These are phyloP conservation scores for Colletotrichum scovillei DNA, from an alignment of 2,329 filamentous ascomycete genomes.

Conservation along the genomic window DNA sequence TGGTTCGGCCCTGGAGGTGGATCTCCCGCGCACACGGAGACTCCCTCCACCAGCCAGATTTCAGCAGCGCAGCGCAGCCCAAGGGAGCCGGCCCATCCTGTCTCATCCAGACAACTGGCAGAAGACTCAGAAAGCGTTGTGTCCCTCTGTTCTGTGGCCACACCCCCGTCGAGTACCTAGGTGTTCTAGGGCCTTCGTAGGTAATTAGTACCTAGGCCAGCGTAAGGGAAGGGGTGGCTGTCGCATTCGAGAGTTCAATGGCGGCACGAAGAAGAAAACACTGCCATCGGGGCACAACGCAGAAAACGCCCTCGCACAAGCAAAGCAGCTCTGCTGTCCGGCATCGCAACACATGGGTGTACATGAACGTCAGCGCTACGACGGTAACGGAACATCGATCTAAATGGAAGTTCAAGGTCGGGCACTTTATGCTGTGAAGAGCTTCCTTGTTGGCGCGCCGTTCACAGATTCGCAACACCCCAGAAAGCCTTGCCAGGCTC, in stretches of 20 bases:
- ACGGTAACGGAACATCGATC: neutral
- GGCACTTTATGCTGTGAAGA: neutral
- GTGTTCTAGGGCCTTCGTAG: neutral
- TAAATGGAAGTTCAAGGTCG: too few species aligned
- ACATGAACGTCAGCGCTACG: constrained; percentile 9
- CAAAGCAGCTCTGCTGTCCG: neutral
- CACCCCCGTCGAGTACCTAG: neutral
- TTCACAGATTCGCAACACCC: neutral
- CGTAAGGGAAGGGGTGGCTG: neutral
- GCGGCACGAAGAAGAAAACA: neutral
- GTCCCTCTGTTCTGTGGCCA: neutral
- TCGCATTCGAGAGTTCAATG: neutral
- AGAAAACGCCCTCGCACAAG: neutral
- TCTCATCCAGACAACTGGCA: constrained; percentile 20
- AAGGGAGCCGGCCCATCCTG: constrained; percentile 16
- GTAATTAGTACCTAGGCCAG: neutral
- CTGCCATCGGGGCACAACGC: neutral
- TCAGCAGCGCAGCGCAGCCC: constrained; percentile 3
- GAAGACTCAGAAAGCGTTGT: neutral
- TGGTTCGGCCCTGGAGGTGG: constrained; percentile 30
- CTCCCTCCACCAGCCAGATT: constrained; percentile 7
- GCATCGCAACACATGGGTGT: neutral
- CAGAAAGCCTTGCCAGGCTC: constrained; percentile 1
- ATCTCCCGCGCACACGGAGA: constrained; percentile 21
- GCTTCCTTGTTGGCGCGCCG: neutral